phyloP scores from a whole-genome alignment of 2,329 filamentous ascomycete species.

The Aotearoamyces nothofagi region DNA sequence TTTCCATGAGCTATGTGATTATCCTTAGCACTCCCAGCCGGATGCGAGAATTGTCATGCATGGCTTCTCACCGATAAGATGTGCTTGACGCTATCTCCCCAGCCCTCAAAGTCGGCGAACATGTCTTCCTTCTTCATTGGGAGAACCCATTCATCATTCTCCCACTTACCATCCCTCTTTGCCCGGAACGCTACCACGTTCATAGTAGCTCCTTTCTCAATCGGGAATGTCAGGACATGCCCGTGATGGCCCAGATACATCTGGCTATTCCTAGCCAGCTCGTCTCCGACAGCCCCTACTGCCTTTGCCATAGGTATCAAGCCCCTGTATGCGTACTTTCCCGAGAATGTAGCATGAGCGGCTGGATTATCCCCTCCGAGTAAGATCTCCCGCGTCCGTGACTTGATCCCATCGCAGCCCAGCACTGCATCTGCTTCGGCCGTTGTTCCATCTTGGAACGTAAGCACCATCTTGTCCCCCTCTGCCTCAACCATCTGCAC shows the following conservation, averaged over 20 bases:
- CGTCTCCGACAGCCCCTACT: slow-evolving; percentile 28
- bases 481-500: slow-evolving; percentile 18
- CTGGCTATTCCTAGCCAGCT: slow-evolving; percentile 31
- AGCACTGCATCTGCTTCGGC: slow-evolving; percentile 32
- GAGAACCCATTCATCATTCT: slow-evolving; percentile 6
- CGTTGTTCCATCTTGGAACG: slow-evolving; percentile 28
- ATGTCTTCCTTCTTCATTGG: slow-evolving; percentile 22
- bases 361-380: slow-evolving; percentile 24
- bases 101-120: slow-evolving; percentile 21
- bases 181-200: slow-evolving; percentile 28
- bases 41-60: no score
- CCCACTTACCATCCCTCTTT: slow-evolving; percentile 1
- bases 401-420: slow-evolving; percentile 51
- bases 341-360: slow-evolving; percentile 26
- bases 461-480: slow-evolving; percentile 16
- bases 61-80: slow-evolving; percentile 15
- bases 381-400: slow-evolving; percentile 33
- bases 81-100: slow-evolving; percentile 21
- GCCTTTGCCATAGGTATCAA: slow-evolving; percentile 44
- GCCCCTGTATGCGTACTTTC: slow-evolving; percentile 46
- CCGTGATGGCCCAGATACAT: slow-evolving; percentile 32
- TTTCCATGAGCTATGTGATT: slow-evolving; percentile 24
- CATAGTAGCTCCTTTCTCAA: slow-evolving; percentile 37
- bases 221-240: slow-evolving; percentile 46
- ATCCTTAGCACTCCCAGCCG: no score